These are phyloP conservation scores for Candida ulmi DNA, from an alignment of 805 yeast genomes.

Conservation along the genomic window DNA sequence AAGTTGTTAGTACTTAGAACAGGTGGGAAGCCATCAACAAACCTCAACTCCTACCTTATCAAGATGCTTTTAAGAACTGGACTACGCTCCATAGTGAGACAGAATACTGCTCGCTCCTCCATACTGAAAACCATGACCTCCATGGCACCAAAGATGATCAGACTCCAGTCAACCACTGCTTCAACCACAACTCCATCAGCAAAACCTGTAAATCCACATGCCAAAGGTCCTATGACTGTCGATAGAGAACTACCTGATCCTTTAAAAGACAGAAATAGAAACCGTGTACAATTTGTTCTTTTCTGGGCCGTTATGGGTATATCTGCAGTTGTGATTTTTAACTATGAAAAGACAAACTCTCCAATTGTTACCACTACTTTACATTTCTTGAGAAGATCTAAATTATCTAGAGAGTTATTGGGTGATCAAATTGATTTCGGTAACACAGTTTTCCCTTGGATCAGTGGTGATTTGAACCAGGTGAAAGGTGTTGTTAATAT, in stretches of 20 bases:
- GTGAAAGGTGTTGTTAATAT: constrained; percentile 79
- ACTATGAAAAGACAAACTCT: constrained; percentile 87
- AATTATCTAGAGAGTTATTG: constrained; percentile 50
- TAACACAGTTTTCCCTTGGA: constrained; percentile 84
- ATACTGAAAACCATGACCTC: neutral
- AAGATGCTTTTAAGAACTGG: neutral
- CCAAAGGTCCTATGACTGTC: constrained; percentile 27
- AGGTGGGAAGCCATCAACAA: too few relatives aligned
- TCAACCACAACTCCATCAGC: constrained; percentile 11
- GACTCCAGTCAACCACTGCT: constrained; percentile 5
- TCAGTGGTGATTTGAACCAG: constrained; percentile 77
- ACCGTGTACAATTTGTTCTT: constrained; percentile 46
- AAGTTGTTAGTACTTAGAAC: too few relatives aligned
- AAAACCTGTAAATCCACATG: constrained; percentile 1
- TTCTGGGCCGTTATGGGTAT: constrained; percentile 51
- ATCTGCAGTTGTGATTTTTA: constrained; percentile 65
- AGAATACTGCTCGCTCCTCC: neutral
- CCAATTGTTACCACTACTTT: constrained; percentile 85
- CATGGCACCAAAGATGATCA: neutral
- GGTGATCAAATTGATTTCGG: constrained; percentile 76
- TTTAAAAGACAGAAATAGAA: constrained; percentile 44
- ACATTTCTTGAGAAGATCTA: constrained; percentile 77
- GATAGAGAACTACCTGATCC: constrained; percentile 85
- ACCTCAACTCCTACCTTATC: neutral
- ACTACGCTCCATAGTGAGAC: neutral